These are phyloP conservation scores for Lineolata rhizophorae DNA, from an alignment of 495 filamentous ascomycete genomes.

Conservation along the genomic window DNA sequence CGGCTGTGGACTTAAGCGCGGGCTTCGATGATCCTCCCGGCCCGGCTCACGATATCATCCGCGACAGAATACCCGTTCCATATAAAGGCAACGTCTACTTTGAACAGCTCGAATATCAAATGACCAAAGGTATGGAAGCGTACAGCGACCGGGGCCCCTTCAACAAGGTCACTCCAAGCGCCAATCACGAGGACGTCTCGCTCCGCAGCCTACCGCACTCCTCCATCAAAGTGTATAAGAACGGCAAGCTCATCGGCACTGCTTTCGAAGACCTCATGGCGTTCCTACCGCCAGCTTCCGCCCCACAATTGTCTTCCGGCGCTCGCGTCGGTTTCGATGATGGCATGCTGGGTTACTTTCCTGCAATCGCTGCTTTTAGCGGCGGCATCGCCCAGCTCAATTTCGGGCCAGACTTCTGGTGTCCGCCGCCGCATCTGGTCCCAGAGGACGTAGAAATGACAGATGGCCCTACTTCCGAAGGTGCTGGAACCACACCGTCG, in stretches of 20 bases:
- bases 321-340: conserved; percentile 75
- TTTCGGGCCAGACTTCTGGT: conserved; percentile 81
- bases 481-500: conserved; percentile 3
- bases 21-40: conserved; percentile 28
- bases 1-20: conserved; percentile 42
- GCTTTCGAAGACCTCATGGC: conserved; percentile 75
- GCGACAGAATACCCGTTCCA: conserved; percentile 81
- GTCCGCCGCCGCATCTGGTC: conserved; percentile 36
- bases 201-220: conserved; percentile 72
- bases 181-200: conserved; percentile 47
- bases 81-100: conserved; percentile 87
- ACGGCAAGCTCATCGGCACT: conserved; percentile 66
- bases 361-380: conserved; percentile 75
- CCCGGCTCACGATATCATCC: conserved; percentile 51
- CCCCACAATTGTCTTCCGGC: conserved; percentile 47
- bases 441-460: conserved; percentile 28
- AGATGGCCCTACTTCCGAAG: conserved; percentile 2
- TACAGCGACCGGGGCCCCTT: conserved; percentile 42
- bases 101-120: conserved; percentile 80
- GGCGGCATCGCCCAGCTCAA: conserved; percentile 83
- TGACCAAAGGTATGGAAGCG: conserved; percentile 74
- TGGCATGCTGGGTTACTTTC: conserved; percentile 85
- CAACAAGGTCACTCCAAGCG: conserved; percentile 29
- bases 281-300: conserved; percentile 80
- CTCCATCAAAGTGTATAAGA: conserved; percentile 75